Percentiles rank a stretch among this genome's conserved stretches.
These are phyloP conservation scores for Cryptomeria japonica DNA, from an alignment of 75 land plant species.

Conservation along the genomic window DNA sequence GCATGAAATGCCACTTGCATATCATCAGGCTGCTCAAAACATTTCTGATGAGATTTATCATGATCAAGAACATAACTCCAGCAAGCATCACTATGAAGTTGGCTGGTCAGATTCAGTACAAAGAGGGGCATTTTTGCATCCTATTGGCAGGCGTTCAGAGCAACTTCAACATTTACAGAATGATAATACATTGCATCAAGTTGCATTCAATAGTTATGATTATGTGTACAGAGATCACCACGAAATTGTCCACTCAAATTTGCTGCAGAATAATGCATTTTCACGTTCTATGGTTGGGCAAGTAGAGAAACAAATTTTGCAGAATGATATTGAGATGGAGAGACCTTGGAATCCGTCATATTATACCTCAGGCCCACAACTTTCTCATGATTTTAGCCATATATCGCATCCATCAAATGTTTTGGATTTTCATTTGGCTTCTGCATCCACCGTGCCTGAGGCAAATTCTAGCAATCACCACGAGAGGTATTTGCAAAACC, in stretches of 20 bases:
- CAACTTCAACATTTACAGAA: neutral
- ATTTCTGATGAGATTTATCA: constrained; percentile 1
- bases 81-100: neutral
- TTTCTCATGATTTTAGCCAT: constrained; percentile 6
- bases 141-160: constrained; percentile 9
- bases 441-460: neutral
- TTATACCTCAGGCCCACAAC: constrained; percentile 4
- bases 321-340: neutral
- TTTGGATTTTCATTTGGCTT: constrained; percentile 9
- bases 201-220: neutral
- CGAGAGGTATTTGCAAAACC: constrained; percentile 1
- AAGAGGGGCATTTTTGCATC: neutral
- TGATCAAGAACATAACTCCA: constrained; percentile 6
- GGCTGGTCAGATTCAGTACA: neutral
- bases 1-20: neutral
- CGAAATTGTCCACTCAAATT: neutral
- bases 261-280: neutral
- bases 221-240: constrained; percentile 8
- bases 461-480: neutral
- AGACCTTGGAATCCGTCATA: constrained; percentile 2
- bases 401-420: neutral
- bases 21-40: constrained; percentile 4
- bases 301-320: neutral
- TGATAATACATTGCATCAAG: neutral
- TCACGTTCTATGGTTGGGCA: constrained; percentile 11